phyloP scores from a whole-genome alignment of 306 rosid species.

The Vachellia collinsii region DNA sequence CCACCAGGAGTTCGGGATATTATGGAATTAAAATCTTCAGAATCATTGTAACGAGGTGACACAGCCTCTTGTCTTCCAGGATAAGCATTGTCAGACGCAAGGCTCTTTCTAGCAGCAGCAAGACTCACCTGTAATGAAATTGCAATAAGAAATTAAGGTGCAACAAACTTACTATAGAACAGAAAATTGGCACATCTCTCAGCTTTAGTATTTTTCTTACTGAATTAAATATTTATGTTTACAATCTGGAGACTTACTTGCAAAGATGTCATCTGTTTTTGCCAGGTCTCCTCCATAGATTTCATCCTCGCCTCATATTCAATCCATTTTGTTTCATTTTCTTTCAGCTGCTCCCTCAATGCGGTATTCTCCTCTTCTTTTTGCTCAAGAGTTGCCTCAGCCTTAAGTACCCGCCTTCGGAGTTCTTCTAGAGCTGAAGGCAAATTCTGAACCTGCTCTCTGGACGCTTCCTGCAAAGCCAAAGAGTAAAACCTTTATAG shows the following conservation, averaged over 20 bases:
- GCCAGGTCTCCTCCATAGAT: slow-evolving; percentile 93
- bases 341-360: slow-evolving; percentile 75
- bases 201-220: slow-evolving; percentile 1
- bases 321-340: slow-evolving; percentile 73
- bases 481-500: slow-evolving; percentile 7
- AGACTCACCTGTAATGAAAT: slow-evolving; percentile 77
- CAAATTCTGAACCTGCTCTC: slow-evolving; percentile 51
- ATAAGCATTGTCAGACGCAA: slow-evolving; percentile 60
- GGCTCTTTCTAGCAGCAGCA: slow-evolving; percentile 82
- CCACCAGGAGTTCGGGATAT: slow-evolving; percentile 75
- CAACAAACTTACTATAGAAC: not conserved
- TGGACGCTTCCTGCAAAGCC: slow-evolving; percentile 51
- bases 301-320: slow-evolving; percentile 90
- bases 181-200: slow-evolving; percentile 30
- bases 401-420: slow-evolving; percentile 63
- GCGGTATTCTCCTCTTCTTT: slow-evolving; percentile 84
- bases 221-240: slow-evolving; percentile 15
- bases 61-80: slow-evolving; percentile 53
- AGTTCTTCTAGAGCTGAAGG: slow-evolving; percentile 66
- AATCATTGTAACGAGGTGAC: slow-evolving; percentile 62
- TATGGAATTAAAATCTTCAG: slow-evolving; percentile 65
- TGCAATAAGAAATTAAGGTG: slow-evolving; percentile 28
- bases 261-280: slow-evolving; percentile 92
- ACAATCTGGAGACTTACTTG: slow-evolving; percentile 71
- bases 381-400: slow-evolving; percentile 72